Evolutionary conservation across 2,329 filamentous ascomycete genomes (phyloP).

Genomic region (Endothia cerciana): DNA sequence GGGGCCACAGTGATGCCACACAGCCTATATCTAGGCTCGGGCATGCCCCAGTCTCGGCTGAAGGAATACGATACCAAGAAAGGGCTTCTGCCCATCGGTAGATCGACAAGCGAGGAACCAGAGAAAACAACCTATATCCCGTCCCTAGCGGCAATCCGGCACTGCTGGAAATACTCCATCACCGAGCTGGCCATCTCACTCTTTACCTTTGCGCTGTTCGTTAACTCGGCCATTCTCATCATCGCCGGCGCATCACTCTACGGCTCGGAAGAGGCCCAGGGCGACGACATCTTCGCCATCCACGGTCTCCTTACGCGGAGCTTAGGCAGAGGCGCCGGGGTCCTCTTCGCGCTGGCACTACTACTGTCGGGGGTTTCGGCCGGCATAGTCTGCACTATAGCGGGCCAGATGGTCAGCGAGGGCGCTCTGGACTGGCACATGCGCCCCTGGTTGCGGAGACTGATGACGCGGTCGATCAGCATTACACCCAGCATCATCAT

Average conservation of each 20-base stretch:
- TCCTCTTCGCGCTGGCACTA: slow-evolving; percentile 81
- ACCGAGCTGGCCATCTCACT: slow-evolving; percentile 72
- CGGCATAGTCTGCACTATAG: slow-evolving; percentile 86
- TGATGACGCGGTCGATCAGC: slow-evolving; percentile 78
- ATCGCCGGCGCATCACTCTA: slow-evolving; percentile 80
- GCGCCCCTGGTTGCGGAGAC: slow-evolving; percentile 76
- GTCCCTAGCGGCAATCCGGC: slow-evolving; percentile 71
- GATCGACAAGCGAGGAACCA: slow-evolving; percentile 38
- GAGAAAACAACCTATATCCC: slow-evolving; percentile 69
- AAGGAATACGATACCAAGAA: slow-evolving; percentile 64
- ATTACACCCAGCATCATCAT: slow-evolving; percentile 85
- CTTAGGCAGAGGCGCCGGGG: slow-evolving; percentile 76
- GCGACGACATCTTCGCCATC: slow-evolving; percentile 83
- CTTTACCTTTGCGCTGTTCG: slow-evolving; percentile 82
- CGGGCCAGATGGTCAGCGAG: slow-evolving; percentile 87
- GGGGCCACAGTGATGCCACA: slow-evolving; percentile 78
- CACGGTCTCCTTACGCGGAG: slow-evolving; percentile 70
- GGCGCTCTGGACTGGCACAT: slow-evolving; percentile 78
- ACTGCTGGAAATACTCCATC: slow-evolving; percentile 75
- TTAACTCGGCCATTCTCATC: slow-evolving; percentile 82
- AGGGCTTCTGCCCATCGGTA: slow-evolving; percentile 51
- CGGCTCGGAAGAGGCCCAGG: slow-evolving; percentile 59
- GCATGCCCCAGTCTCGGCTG: slow-evolving; percentile 69
- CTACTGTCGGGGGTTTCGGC: slow-evolving; percentile 80
- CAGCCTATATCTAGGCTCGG: slow-evolving; percentile 69